These are phyloP conservation scores for Tillandsia leiboldiana DNA, from an alignment of 176 grass and related monocot species.

Conservation along the genomic window DNA sequence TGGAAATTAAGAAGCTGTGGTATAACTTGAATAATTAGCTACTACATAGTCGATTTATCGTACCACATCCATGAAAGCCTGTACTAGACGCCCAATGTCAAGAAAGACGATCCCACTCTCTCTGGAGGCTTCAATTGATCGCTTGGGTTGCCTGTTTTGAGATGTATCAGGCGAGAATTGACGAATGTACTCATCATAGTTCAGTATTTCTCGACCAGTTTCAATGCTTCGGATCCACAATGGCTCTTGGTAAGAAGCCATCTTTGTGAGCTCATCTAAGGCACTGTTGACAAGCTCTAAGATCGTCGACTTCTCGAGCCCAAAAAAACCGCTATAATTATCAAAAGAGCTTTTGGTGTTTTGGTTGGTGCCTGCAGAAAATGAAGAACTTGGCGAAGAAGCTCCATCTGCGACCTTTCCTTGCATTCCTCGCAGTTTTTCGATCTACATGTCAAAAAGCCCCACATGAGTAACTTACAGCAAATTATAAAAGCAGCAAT, in stretches of 20 bases:
- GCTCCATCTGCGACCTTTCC: slow-evolving; percentile 8
- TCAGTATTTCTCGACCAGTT: slow-evolving; percentile 57
- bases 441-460: slow-evolving; percentile 34
- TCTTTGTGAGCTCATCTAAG: slow-evolving; percentile 48
- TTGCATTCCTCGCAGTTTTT: slow-evolving; percentile 28
- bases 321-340: slow-evolving; percentile 14
- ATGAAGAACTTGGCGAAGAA: slow-evolving; percentile 17
- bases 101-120: slow-evolving; percentile 42
- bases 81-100: slow-evolving; percentile 40
- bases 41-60: background rate
- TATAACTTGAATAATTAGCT: background rate
- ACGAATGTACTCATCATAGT: slow-evolving; percentile 72
- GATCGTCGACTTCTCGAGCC: slow-evolving; percentile 37
- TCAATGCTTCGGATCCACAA: slow-evolving; percentile 62
- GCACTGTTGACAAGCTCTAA: slow-evolving; percentile 34
- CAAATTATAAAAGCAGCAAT: background rate
- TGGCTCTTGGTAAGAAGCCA: slow-evolving; percentile 45
- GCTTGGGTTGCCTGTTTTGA: slow-evolving; percentile 12
- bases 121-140: slow-evolving; percentile 51
- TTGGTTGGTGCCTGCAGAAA: slow-evolving; percentile 9
- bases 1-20: background rate
- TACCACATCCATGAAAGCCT: slow-evolving; percentile 68
- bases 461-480: background rate
- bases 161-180: slow-evolving; percentile 28
- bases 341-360: slow-evolving; percentile 22